A percentile compares a stretch with the other conserved stretches of the same genome.
phyloP scores from a whole-genome alignment of 768 basidiomycete genomes.

The Leucocoprinus birnbaumii region DNA sequence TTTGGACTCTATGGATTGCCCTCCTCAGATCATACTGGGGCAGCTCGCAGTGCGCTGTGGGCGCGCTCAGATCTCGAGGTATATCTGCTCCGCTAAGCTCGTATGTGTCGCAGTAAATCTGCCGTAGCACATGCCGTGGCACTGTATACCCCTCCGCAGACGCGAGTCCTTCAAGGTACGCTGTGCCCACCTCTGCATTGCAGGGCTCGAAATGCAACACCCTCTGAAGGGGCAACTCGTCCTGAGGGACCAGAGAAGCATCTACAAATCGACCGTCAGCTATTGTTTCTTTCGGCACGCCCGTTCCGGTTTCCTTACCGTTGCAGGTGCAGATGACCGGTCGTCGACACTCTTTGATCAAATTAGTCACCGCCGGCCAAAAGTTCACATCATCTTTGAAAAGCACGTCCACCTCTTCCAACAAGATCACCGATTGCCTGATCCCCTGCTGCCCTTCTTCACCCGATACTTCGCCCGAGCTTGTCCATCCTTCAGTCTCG shows the following conservation, averaged over 20 bases:
- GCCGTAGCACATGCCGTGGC: slow-evolving; percentile 36
- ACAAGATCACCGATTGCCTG: slow-evolving; percentile 81
- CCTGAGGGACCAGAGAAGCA: slow-evolving; percentile 63
- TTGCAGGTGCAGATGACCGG: slow-evolving; percentile 96
- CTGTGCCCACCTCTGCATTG: slow-evolving; percentile 47
- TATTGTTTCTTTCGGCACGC: slow-evolving; percentile 1
- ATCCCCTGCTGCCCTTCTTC: slow-evolving; percentile 7
- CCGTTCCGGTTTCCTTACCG: slow-evolving; percentile 47
- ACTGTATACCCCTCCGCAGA: slow-evolving; percentile 51
- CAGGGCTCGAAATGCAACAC: slow-evolving; percentile 66
- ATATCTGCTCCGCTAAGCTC: slow-evolving; percentile 6
- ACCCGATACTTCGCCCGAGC: not conserved
- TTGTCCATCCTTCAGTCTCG: slow-evolving; percentile 1
- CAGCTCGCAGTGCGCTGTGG: slow-evolving; percentile 8
- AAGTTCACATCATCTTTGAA: slow-evolving; percentile 86
- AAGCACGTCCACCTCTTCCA: slow-evolving; percentile 95
- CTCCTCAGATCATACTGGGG: slow-evolving; percentile 14
- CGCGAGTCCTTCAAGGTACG: slow-evolving; percentile 69
- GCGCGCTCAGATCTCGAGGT: slow-evolving; percentile 4
- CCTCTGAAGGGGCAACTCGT: slow-evolving; percentile 75
- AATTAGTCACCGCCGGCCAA: slow-evolving; percentile 76
- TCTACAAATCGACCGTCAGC: slow-evolving; percentile 42
- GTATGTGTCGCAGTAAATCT: slow-evolving; percentile 32
- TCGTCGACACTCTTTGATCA: slow-evolving; percentile 81
- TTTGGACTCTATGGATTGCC: slow-evolving; percentile 14